Conservation (phyloP, 768 basidiomycete species). For the Gautieria morchelliformis region DNA sequence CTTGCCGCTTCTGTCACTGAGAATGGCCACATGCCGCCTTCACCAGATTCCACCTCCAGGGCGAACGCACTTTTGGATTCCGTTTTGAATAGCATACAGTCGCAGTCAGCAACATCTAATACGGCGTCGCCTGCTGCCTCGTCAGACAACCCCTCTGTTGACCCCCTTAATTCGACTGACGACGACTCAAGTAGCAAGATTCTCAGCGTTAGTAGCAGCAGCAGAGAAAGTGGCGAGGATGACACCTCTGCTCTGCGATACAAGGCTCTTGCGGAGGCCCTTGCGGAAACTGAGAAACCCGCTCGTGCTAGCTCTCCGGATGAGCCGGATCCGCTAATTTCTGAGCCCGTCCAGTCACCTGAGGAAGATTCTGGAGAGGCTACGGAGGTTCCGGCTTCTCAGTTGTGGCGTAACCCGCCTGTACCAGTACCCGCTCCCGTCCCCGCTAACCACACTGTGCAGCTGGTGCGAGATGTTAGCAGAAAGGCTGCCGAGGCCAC, state of each 20-base stretch:
- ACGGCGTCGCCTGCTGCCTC: neutral
- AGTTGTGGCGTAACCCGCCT: conserved; percentile 3
- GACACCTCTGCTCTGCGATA: conserved; percentile 43
- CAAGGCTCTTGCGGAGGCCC: conserved; percentile 64
- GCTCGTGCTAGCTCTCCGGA: neutral
- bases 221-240: conserved; percentile 4
- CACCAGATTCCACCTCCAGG: conserved; percentile 23
- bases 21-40: neutral
- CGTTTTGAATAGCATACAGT: conserved; percentile 43
- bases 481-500: conserved; percentile 61
- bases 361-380: conserved; percentile 8
- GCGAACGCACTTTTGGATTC: conserved; percentile 62
- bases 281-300: conserved; percentile 47
- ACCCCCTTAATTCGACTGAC: neutral
- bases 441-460: conserved; percentile 28
- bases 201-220: conserved; percentile 3
- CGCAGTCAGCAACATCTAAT: neutral
- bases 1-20: neutral
- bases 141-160: neutral
- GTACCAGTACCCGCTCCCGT: neutral
- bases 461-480: conserved; percentile 57
- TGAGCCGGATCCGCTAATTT: neutral
- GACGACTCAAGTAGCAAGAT: conserved; percentile 2
- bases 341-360: neutral
- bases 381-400: conserved; percentile 6